Percentiles rank a stretch among this genome's conserved stretches.
Evolutionary conservation across 129 eudicot genomes (phyloP).

Genomic region (Flaveria bidentis): DNA sequence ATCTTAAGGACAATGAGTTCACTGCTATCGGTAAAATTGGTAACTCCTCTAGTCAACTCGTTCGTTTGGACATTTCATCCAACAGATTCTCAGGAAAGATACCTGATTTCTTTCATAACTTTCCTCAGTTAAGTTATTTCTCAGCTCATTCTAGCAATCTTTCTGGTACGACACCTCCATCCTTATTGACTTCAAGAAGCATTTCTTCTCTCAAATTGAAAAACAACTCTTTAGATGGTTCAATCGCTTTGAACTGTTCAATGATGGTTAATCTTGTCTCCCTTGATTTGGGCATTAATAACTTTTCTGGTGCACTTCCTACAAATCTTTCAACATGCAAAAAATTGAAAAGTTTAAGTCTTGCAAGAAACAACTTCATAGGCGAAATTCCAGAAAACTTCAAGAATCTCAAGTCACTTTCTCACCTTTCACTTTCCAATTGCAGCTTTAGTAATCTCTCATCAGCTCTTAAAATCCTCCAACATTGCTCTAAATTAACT

Average conservation of each 20-base stretch:
- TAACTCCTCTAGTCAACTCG: constrained; percentile 46
- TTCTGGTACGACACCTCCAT: constrained; percentile 50
- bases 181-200: constrained; percentile 55
- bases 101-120: constrained; percentile 53
- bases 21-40: constrained; percentile 23
- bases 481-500: constrained; percentile 54
- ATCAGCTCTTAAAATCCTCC: constrained; percentile 46
- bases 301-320: constrained; percentile 55
- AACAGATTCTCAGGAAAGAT: constrained; percentile 47
- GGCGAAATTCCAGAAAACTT: constrained; percentile 67
- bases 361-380: constrained; percentile 47
- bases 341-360: constrained; percentile 46
- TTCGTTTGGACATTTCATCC: constrained; percentile 53
- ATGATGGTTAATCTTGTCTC: constrained; percentile 52
- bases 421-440: constrained; percentile 61
- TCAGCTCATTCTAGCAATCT: constrained; percentile 56
- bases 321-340: constrained; percentile 51
- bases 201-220: constrained; percentile 48
- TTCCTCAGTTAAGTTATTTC: constrained; percentile 42
- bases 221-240: constrained; percentile 58
- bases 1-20: constrained; percentile 49
- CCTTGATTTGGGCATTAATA: constrained; percentile 57
- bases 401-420: constrained; percentile 45
- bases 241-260: constrained; percentile 52
- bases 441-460: constrained; percentile 50